A percentile compares a stretch with the other conserved stretches of the same genome.
Conservation (phyloP, 345 rosid species). For the Gossypium herbaceum region DNA sequence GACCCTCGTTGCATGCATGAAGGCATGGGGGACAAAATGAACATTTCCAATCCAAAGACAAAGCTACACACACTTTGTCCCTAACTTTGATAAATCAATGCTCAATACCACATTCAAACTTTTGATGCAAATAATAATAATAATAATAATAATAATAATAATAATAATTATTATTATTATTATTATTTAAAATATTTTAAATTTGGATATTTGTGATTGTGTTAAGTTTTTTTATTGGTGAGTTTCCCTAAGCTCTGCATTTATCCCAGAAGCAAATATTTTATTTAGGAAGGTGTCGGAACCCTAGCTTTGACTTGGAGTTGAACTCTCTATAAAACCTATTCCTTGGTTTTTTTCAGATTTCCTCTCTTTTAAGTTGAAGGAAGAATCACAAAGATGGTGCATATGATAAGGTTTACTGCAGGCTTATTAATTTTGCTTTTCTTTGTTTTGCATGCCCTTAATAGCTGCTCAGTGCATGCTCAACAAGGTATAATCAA, state of each 20-base stretch:
- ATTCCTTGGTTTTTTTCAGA: constrained; percentile 8
- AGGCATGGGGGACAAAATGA: background rate
- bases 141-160: too few relatives aligned
- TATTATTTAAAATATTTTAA: background rate
- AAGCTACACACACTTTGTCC: constrained; percentile 5
- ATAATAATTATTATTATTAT: background rate
- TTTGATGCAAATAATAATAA: background rate
- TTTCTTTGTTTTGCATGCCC: constrained; percentile 28
- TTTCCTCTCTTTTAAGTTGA: constrained; percentile 30
- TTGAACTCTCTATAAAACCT: constrained; percentile 41
- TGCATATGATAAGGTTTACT: constrained; percentile 26
- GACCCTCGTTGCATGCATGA: constrained; percentile 6
- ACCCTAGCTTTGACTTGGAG: constrained; percentile 41
- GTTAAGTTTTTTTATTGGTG: constrained; percentile 1
- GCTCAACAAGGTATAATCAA: constrained; percentile 34
- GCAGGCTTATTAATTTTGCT: constrained; percentile 29
- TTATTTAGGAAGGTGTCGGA: constrained; percentile 22
- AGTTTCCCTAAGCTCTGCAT: constrained; percentile 34
- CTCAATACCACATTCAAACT: constrained; percentile 21
- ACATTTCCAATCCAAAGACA: background rate
- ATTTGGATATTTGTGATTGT: background rate
- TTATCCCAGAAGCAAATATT: constrained; percentile 22
- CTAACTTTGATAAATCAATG: background rate
- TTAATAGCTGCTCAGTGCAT: constrained; percentile 20
- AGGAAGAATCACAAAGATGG: constrained; percentile 25